Evolutionary conservation across 257 asterid genomes (phyloP).

Genomic region (Leptodermis oblonga): DNA sequence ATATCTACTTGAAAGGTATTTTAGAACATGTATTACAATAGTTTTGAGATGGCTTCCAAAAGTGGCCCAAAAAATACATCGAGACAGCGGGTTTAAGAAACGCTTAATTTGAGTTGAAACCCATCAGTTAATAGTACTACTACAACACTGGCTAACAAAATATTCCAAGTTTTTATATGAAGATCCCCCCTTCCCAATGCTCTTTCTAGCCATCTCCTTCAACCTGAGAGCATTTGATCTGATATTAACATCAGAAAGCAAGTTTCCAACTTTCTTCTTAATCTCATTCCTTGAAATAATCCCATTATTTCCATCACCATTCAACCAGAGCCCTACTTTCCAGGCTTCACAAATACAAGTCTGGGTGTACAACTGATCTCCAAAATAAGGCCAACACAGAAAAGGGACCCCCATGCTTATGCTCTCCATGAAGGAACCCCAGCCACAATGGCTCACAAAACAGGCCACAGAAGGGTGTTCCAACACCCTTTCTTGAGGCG

Average conservation of each 20-base stretch:
- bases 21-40: too few species aligned
- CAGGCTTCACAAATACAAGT: conserved; percentile 44
- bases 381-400: conserved; percentile 66
- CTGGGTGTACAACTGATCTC: conserved; percentile 47
- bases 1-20: too few species aligned
- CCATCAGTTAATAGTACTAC: background rate
- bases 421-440: conserved; percentile 62
- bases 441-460: conserved; percentile 61
- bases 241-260: conserved; percentile 26
- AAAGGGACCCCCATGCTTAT: conserved; percentile 53
- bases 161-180: conserved; percentile 23
- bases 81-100: too few species aligned
- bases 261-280: conserved; percentile 28
- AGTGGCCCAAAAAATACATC: too few species aligned
- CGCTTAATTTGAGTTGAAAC: background rate
- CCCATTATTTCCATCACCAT: conserved; percentile 30
- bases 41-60: too few species aligned
- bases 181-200: conserved; percentile 36
- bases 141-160: conserved; percentile 18
- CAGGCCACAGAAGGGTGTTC: conserved; percentile 47
- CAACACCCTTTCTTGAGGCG: conserved; percentile 56
- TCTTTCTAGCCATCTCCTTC: conserved; percentile 35
- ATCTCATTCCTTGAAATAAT: conserved; percentile 42
- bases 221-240: conserved; percentile 34
- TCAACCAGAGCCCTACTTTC: conserved; percentile 41